These are phyloP conservation scores for Dictyostelium brefeldianum DNA, from an alignment of 78 protist genomes.

Conservation along the genomic window DNA sequence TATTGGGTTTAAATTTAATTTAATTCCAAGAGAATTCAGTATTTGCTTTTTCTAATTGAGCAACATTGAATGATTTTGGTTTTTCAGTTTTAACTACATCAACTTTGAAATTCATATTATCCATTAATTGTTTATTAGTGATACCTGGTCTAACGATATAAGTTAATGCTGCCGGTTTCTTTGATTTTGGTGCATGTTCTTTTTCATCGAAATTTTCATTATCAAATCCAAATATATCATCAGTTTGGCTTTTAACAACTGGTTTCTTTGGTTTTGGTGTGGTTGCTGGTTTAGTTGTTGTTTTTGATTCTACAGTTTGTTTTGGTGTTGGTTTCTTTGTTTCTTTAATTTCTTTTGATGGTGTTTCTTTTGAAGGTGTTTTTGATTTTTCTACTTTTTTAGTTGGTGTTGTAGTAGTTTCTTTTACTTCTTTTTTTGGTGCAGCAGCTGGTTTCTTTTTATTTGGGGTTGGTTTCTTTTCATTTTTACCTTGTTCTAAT, in stretches of 20 bases:
- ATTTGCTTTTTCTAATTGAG: neutral
- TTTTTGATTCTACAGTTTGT: neutral
- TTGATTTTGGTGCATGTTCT: neutral
- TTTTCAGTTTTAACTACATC: neutral
- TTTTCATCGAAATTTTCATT: neutral
- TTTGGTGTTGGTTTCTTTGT: neutral
- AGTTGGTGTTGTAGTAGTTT: neutral
- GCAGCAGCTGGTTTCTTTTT: neutral
- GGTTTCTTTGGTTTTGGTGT: neutral
- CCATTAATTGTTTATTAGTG: conserved; percentile 15
- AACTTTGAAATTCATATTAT: neutral
- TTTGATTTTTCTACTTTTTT: neutral
- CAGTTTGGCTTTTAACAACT: neutral
- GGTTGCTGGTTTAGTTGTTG: neutral
- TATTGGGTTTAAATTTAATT: neutral
- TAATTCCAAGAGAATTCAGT: conserved; percentile 15
- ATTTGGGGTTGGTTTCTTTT: neutral
- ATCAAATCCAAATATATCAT: neutral
- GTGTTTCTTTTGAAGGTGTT: neutral
- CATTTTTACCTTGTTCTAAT: neutral
- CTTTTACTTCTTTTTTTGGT: neutral
- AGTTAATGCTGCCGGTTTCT: neutral
- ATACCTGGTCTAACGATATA: conserved; percentile 14
- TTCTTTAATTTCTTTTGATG: neutral
- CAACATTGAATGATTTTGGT: neutral